phyloP scores from a whole-genome alignment of 805 yeast species.

The Cyberlindnera veronae region DNA sequence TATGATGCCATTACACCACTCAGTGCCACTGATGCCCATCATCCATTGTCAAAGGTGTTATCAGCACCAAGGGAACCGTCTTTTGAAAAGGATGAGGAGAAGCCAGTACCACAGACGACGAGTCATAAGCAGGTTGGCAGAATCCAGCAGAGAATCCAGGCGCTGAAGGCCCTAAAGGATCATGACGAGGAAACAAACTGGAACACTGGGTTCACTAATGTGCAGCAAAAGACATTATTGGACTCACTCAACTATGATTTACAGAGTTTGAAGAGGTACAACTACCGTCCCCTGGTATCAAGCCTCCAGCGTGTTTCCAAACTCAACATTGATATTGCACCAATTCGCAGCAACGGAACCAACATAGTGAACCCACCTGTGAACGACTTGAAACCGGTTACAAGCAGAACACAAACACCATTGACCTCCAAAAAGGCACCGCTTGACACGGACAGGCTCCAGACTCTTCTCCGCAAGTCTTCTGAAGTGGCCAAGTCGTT shows the following conservation, averaged over 20 bases:
- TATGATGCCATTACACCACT: background rate
- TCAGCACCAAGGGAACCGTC: too few relatives aligned
- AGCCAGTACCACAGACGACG: background rate
- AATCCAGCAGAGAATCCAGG: constrained; percentile 24
- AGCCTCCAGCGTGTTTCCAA: constrained; percentile 11
- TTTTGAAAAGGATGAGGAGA: background rate
- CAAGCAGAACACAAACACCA: background rate
- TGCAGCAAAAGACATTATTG: constrained; percentile 23
- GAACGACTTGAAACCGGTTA: constrained; percentile 1
- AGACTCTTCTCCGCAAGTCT: constrained; percentile 6
- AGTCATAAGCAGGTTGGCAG: constrained; percentile 15
- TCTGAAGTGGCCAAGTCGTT: constrained; percentile 9
- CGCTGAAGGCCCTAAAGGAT: constrained; percentile 16
- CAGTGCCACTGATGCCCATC: constrained; percentile 6
- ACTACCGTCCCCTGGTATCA: constrained; percentile 16
- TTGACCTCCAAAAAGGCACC: background rate
- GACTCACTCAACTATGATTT: constrained; percentile 24
- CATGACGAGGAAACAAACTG: constrained; percentile 7
- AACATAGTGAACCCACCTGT: background rate
- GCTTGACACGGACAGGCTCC: constrained; percentile 4
- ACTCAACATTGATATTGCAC: background rate
- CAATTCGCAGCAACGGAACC: background rate
- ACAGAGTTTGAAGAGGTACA: constrained; percentile 18
- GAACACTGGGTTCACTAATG: constrained; percentile 11
- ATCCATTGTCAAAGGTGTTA: too few relatives aligned